These are phyloP conservation scores for Vanderwaltozyma tropicalis DNA, from an alignment of 805 yeast species.

Conservation along the genomic window DNA sequence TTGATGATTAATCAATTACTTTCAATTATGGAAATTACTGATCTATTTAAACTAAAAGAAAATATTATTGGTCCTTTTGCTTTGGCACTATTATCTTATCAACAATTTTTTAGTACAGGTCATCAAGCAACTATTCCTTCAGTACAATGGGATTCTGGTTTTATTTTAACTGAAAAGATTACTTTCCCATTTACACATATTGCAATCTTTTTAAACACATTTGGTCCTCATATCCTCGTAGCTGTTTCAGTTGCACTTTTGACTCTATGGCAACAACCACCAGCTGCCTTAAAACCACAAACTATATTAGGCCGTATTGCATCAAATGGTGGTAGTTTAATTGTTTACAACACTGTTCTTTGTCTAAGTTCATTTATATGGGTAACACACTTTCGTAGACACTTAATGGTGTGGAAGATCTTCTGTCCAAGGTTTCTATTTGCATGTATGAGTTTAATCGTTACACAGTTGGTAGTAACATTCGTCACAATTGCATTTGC, in stretches of 20 bases:
- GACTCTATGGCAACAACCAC: slow-evolving; percentile 73
- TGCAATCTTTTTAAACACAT: slow-evolving; percentile 67
- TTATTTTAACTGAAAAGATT: slow-evolving; percentile 63
- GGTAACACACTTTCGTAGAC: slow-evolving; percentile 81
- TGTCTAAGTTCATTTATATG: slow-evolving; percentile 70
- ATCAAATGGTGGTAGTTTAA: slow-evolving; percentile 56
- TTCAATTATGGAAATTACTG: slow-evolving; percentile 65
- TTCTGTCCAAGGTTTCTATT: slow-evolving; percentile 94
- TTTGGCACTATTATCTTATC: slow-evolving; percentile 63
- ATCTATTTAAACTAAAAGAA: slow-evolving; percentile 53
- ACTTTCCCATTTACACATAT: slow-evolving; percentile 78
- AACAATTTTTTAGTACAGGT: slow-evolving; percentile 84
- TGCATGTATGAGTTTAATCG: slow-evolving; percentile 58
- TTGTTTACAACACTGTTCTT: slow-evolving; percentile 60
- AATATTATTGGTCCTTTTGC: slow-evolving; percentile 66
- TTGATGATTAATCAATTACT: slow-evolving; percentile 62
- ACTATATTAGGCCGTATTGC: slow-evolving; percentile 59
- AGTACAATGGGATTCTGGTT: slow-evolving; percentile 92
- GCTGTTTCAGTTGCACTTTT: slow-evolving; percentile 64
- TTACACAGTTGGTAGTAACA: slow-evolving; percentile 41
- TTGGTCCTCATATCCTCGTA: slow-evolving; percentile 72
- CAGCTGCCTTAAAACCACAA: slow-evolving; percentile 58
- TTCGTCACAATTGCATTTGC: slow-evolving; percentile 59
- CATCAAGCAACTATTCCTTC: slow-evolving; percentile 94
- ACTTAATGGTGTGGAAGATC: slow-evolving; percentile 97